phyloP scores from a whole-genome alignment of 495 filamentous ascomycete species.

The Xylaria nigripes region DNA sequence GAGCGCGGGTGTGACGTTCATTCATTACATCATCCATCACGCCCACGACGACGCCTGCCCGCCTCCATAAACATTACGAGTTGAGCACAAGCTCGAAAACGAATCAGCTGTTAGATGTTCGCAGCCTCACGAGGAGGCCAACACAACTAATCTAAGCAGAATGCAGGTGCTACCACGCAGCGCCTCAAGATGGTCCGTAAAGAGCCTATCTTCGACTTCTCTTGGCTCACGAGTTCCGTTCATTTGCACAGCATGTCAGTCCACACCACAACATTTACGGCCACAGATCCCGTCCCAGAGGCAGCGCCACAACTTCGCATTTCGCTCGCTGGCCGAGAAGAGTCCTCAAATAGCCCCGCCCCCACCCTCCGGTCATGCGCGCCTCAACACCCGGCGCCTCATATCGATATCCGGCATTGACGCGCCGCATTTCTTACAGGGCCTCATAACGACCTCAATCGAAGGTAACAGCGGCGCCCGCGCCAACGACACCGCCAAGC shows the following conservation, averaged over 20 bases:
- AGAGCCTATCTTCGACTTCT: neutral
- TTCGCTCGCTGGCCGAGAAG: conserved; percentile 5
- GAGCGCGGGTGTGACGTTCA: neutral
- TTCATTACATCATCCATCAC: neutral
- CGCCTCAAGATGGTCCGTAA: conserved; percentile 3
- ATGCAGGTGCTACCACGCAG: conserved; percentile 8
- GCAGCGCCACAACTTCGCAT: conserved; percentile 12
- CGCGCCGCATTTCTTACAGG: conserved; percentile 77
- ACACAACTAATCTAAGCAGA: neutral
- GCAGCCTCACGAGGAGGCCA: neutral
- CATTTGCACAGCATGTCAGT: conserved; percentile 21
- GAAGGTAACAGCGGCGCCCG: conserved; percentile 22
- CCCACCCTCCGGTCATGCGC: conserved; percentile 41
- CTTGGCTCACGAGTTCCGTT: conserved; percentile 7
- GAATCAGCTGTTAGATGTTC: neutral
- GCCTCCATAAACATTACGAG: neutral
- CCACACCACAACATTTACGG: conserved; percentile 6
- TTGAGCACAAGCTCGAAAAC: neutral
- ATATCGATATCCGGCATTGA: conserved; percentile 72
- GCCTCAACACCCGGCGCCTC: conserved; percentile 62
- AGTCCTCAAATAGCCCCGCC: conserved; percentile 15
- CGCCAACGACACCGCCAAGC: conserved; percentile 4
- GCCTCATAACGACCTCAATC: conserved; percentile 72
- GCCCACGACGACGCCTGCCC: neutral
- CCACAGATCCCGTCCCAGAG: neutral